Percentiles rank a stretch among this genome's conserved stretches.
phyloP scores from a whole-genome alignment of 1,139 yeast species.

The Arxiozyma bovina region DNA sequence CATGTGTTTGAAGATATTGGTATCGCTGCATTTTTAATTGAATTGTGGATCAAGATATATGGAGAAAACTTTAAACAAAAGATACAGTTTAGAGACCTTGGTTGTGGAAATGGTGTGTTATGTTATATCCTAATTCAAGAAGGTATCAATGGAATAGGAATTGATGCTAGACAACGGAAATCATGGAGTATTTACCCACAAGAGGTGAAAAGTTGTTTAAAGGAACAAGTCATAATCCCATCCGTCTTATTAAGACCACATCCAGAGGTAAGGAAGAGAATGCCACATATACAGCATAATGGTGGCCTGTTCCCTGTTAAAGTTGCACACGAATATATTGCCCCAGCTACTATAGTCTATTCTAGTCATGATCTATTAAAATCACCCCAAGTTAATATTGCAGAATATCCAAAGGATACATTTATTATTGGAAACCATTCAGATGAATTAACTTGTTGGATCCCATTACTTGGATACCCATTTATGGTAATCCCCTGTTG shows the following conservation, averaged over 20 bases:
- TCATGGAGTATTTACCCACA: conserved; percentile 75
- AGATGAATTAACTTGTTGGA: conserved; percentile 93
- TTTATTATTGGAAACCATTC: conserved; percentile 92
- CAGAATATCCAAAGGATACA: conserved; percentile 58
- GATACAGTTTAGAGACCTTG: conserved; percentile 77
- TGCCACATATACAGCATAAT: conserved; percentile 49
- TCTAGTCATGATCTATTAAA: conserved; percentile 36
- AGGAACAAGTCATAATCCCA: conserved; percentile 78
- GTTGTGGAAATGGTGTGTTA: conserved; percentile 90
- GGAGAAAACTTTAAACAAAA: conserved; percentile 33
- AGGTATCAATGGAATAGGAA: conserved; percentile 76
- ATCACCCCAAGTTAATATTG: conserved; percentile 55
- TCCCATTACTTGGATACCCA: conserved; percentile 78
- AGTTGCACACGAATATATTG: conserved; percentile 31
- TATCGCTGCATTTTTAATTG: conserved; percentile 90
- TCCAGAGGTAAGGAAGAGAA: conserved; percentile 45
- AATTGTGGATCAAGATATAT: conserved; percentile 65
- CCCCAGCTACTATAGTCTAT: conserved; percentile 30
- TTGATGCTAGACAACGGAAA: conserved; percentile 83
- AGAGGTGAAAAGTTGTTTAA: conserved; percentile 46
- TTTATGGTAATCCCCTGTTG: conserved; percentile 94
- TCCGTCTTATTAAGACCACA: conserved; percentile 59
- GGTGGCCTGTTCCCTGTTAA: conserved; percentile 54
- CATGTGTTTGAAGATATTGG: conserved; percentile 96
- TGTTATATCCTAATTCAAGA: conserved; percentile 69